phyloP scores from a whole-genome alignment of 805 yeast species.

The Kluyveromyces siamensis region DNA sequence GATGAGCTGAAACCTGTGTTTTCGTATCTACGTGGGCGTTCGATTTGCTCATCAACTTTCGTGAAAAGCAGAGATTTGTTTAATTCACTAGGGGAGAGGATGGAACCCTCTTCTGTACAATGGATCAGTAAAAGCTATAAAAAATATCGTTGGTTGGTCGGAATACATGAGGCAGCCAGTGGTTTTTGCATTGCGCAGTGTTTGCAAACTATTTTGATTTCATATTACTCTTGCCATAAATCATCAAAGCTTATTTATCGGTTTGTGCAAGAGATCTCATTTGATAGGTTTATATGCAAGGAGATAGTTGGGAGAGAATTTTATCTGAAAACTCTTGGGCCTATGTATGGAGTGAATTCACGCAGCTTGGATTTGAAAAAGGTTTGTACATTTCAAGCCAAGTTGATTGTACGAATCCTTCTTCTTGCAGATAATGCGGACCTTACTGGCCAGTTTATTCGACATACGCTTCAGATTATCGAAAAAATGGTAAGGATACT shows the following conservation, averaged over 20 bases:
- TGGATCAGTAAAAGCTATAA: constrained; percentile 1
- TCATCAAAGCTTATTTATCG: not conserved
- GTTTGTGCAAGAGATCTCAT: not conserved
- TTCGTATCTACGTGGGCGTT: not conserved
- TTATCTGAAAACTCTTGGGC: not conserved
- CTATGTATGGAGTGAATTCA: not conserved
- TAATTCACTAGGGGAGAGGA: not conserved
- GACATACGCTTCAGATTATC: not conserved
- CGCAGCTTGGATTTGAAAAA: not conserved
- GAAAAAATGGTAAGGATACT: not conserved
- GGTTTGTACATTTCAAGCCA: not conserved
- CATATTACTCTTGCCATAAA: constrained; percentile 10
- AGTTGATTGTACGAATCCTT: not conserved
- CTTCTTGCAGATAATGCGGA: not conserved
- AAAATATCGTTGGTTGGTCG: not conserved
- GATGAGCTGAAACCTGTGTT: not conserved
- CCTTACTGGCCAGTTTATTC: not conserved
- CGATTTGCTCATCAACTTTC: not conserved
- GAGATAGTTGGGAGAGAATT: not conserved
- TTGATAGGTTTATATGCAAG: not conserved
- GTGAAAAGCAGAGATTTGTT: not conserved
- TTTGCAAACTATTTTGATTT: constrained; percentile 14
- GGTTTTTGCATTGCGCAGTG: constrained; percentile 6
- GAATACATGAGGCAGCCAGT: not conserved
- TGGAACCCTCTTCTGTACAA: not conserved